Evolutionary conservation across 345 rosid species (phyloP).

Genomic region (Pelargonium nanum): DNA sequence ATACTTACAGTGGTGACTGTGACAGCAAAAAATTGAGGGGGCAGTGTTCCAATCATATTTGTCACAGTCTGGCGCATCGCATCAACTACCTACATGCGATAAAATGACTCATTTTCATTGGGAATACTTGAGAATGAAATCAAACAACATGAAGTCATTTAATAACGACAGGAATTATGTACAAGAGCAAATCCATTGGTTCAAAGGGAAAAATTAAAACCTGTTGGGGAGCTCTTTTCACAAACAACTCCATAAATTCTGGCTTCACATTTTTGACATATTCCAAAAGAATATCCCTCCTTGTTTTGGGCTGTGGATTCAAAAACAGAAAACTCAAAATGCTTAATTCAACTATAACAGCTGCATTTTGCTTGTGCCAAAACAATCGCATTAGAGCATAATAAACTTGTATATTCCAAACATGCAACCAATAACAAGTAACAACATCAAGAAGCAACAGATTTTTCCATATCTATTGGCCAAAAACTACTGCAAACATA

Average conservation of each 20-base stretch:
- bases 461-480: not conserved
- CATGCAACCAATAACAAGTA: not conserved
- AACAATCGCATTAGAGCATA: too few species aligned
- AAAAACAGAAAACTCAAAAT: conserved; percentile 6
- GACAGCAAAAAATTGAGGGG: conserved; percentile 77
- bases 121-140: not conserved
- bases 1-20: conserved; percentile 74
- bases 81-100: conserved; percentile 60
- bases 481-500: not conserved
- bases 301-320: conserved; percentile 41
- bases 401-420: not conserved
- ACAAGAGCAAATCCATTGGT: not conserved
- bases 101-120: not conserved
- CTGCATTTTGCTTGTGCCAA: not conserved
- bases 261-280: conserved; percentile 94
- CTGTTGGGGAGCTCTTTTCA: conserved; percentile 82
- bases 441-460: not conserved
- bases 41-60: conserved; percentile 92
- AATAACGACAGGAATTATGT: not conserved
- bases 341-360: not conserved
- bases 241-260: conserved; percentile 85
- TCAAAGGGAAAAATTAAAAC: conserved; percentile 21
- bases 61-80: conserved; percentile 95
- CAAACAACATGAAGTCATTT: not conserved
- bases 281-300: conserved; percentile 81